Base-by-base conservation (phyloP, 495 filamentous ascomycete species). In the Aspergillus affinis region DNA sequence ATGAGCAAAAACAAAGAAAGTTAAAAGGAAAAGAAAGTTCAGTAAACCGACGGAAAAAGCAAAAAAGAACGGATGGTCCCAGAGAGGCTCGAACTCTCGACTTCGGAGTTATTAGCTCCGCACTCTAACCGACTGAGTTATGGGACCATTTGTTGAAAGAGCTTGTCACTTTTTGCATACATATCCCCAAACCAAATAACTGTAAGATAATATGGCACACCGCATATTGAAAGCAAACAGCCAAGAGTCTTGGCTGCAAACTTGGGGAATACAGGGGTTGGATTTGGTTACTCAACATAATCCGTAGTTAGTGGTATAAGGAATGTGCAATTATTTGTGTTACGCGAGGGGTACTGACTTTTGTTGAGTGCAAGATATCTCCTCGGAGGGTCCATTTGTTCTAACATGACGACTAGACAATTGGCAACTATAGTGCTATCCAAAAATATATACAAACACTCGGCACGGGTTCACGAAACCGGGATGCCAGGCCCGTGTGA, bases 101-200 rank as follows among this genome's bases (percentile, higher is more conserved):
- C 56, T 50, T 58, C 48, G 20, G 56, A 49, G 56, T 58, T 58
- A 58, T 58, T 58, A 58, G 56, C 56, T 51, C 56, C 20, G 48
- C 56, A 50, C 56, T 58, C 56, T 58, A 58, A 58, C 56, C 56
- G 20, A 58, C 56, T 58, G 56, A 58, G 56, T 50, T 58, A 58
- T 41, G 48, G 56, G 56, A 58, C 56, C 56, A 45, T 6, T 58
- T 58, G 48, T 45, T 58, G 56, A 52, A 52, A 44, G 23, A 0
- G 46, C 5, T 0, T 2, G 0, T 6, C 0, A 19, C 9, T 45
- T 19, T 41, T 41, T 41, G 36, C 8, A 4, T 41, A 15, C 9
- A 15, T 41, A 10, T 15, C 4, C 12, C 36, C 15, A 6, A 1
- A 4, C 1, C 30, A 8, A 1, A 7, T 1, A 8, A 12, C 10